Evolutionary conservation across 2,329 filamentous ascomycete species (phyloP), one percentile per base, ranked within the genome.

Genomic region (Penicillium occitanis): DNA sequence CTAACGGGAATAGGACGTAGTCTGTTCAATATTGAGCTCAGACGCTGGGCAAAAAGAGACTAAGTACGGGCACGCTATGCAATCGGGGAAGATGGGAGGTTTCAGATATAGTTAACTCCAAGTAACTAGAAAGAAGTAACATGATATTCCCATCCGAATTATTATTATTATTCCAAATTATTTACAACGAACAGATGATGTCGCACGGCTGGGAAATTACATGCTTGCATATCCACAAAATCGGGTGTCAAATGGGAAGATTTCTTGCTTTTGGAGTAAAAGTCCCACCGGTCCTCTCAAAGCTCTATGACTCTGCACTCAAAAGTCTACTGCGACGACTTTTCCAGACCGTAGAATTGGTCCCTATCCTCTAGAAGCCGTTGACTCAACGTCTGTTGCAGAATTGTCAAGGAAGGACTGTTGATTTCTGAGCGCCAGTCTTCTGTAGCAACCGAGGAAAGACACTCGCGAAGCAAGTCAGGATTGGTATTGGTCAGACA

Each of bases 381-480:
- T 48, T 48, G 44, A 48, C 1, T 48, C 44, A 48, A 25, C 44
- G 2, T 48, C 44, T 48, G 44, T 22, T 48, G 44, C n/a, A 48
- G 10, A 7, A 48, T 11, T 25, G 44, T 48, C 44, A 48, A 22
- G 19, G 44, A 48, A 13, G 44, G 44, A 11, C 44, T 48, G 3
- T 48, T 48, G 44, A 11, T 48, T 48, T 48, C 44, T 22, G 44
- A 22, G 11, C 10, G 5, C 44, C 44, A 48, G 44, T 8, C 8
- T 5, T 0, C n/a, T 48, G 44, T 37, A 42, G n/a, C n/a, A n/a
- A 61, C 30, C 44, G 44, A 61, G 30, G 44, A 50, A 61, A 61
- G 44, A 61, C 59, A 61, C 7, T 50, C 59, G 44, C 7, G 59
- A 61, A 61, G 59, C 19, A 48, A 11, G 5, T 48, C 44, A 48